Percentiles rank a stretch among this genome's conserved stretches.
Evolutionary conservation across 768 basidiomycete species (phyloP).

Genomic region (Brasilioporus rufonigricans): DNA sequence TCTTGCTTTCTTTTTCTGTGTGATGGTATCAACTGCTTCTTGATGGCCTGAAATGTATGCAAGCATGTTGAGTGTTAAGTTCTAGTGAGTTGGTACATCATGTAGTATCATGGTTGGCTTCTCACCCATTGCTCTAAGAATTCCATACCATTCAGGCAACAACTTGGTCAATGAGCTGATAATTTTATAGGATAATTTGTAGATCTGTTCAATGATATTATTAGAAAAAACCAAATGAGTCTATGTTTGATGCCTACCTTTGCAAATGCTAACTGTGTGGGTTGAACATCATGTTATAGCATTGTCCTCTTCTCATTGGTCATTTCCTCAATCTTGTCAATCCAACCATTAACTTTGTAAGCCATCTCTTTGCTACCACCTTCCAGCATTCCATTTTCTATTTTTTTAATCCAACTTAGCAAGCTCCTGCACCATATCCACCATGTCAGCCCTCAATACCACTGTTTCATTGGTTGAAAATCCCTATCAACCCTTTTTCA

Average conservation of each 20-base stretch:
- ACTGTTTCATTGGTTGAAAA: too few species aligned
- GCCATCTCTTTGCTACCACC: too few species aligned
- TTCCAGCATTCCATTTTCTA: too few species aligned
- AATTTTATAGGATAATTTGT: constrained; percentile 10
- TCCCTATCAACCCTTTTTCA: too few species aligned
- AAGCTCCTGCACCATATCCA: too few species aligned
- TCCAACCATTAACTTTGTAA: constrained; percentile 13
- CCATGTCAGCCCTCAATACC: too few species aligned
- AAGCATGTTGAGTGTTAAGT: constrained; percentile 6
- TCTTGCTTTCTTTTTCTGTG: background rate
- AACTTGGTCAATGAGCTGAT: constrained; percentile 19
- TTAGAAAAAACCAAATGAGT: too few species aligned
- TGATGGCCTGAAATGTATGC: background rate
- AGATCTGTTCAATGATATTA: too few species aligned
- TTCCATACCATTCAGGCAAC: constrained; percentile 17
- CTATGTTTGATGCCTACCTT: background rate
- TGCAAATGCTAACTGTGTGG: background rate
- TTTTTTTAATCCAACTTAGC: too few species aligned
- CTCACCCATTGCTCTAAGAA: background rate
- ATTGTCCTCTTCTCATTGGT: background rate
- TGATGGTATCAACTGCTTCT: background rate
- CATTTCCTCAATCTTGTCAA: constrained; percentile 9
- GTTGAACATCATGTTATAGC: too few species aligned
- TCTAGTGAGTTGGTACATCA: constrained; percentile 29
- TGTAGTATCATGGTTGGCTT: constrained; percentile 10